phyloP scores from a whole-genome alignment of 139 green algal genomes.

The Chlorella sp. region DNA sequence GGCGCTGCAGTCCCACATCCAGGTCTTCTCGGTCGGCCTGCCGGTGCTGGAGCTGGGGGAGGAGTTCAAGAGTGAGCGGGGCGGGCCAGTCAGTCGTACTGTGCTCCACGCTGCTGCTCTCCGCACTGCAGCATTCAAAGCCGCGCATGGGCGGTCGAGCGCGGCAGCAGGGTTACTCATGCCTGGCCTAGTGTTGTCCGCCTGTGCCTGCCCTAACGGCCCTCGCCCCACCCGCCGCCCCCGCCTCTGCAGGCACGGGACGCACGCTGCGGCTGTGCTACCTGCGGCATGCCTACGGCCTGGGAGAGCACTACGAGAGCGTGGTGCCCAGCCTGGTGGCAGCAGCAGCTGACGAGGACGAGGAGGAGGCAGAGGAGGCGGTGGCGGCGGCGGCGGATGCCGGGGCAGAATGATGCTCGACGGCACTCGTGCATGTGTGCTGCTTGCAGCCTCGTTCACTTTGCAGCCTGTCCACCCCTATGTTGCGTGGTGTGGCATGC shows the following conservation, averaged over 20 bases:
- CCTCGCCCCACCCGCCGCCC: too few relatives aligned
- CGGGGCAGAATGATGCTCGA: background rate
- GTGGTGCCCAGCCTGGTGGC: conserved; percentile 44
- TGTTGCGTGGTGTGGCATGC: too few relatives aligned
- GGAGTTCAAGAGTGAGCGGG: conserved; percentile 61
- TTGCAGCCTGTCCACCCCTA: too few relatives aligned
- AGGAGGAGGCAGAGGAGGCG: background rate
- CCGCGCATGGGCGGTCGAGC: too few relatives aligned
- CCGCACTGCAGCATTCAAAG: too few relatives aligned
- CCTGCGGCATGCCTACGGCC: conserved; percentile 89
- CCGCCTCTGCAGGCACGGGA: conserved; percentile 25
- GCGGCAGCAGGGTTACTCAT: too few relatives aligned
- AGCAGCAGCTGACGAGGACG: background rate
- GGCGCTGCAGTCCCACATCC: conserved; percentile 75
- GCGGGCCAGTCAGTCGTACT: too few relatives aligned
- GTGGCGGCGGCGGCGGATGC: background rate
- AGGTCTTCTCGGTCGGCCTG: conserved; percentile 78
- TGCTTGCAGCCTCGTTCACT: too few relatives aligned
- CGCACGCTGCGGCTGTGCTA: conserved; percentile 83
- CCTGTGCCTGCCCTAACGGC: too few relatives aligned
- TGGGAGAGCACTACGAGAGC: conserved; percentile 98
- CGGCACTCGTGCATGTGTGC: too few relatives aligned
- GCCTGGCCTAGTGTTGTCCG: too few relatives aligned
- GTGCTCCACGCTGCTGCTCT: too few relatives aligned
- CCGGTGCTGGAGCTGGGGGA: conserved; percentile 77